Evolutionary conservation across 345 rosid species (phyloP), one percentile per base, ranked within the genome.

Genomic region (Populus simonii): DNA sequence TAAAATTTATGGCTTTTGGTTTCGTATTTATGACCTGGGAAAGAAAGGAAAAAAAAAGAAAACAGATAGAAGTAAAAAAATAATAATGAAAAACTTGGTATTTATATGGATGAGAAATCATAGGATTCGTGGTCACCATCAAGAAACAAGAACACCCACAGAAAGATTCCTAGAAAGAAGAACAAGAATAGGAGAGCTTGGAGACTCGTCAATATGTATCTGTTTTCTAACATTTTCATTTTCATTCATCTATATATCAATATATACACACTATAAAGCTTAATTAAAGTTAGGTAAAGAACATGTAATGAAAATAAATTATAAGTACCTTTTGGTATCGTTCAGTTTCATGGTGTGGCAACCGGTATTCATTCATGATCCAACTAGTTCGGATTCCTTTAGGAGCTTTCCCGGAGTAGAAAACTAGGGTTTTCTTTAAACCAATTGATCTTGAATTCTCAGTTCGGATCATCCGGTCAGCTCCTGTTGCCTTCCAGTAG

Each of bases 401-500:
- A 38, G 99, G 99, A 61, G 99, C 99, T 85, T 94, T 96, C 1
- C 99, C 99, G 5, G 97, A 92, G 83, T 96, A 96, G 90, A 94
- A 96, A 75, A 96, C 98, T 86, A 96, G 97, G 95, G 99, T 96
- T 91, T 96, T 96, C 92, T 96, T 96, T 66, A 94, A 84, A 22
- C 99, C 99, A 53, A 96, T 96, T 0, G 93, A 89, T 51, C 93
- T 86, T 23, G 87, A 87, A 41, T 83, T 91, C 88, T 92, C 98
- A 1, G 83, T 89, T 79, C 91, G 82, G 68, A 96, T 92, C 98
- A 94, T 94, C 79, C 99, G 82, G 84, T 96, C 99, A 8, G 99
- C 99, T 82, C 99, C 99, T 0, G 99, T 96, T 1, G 99, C 99
- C 84, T 96, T 96, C 99, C 99, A 96, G 74, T 96, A 96, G 2